Evolutionary conservation across 1,139 yeast species (phyloP), one percentile per base, ranked within the genome.

Genomic region (Saccharomyces uvarum): DNA sequence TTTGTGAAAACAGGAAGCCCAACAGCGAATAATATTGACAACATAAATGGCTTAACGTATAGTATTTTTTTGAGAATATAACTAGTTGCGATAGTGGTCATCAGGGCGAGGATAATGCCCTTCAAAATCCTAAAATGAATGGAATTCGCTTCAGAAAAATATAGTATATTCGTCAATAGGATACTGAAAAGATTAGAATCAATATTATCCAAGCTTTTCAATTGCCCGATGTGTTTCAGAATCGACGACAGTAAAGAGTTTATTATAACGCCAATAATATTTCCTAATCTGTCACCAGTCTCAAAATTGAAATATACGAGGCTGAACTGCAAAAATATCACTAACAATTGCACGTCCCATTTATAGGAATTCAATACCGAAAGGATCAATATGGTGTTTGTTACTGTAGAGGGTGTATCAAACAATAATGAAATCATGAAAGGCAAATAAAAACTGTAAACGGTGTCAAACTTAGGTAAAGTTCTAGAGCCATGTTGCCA

Each of bases 151-250:
- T 50, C 49, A 7, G 66, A 59, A 48, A 73, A 54, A 51, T 55
- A 68, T 9, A 73, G 50, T 8, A 67, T 55, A 52, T 73, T 71
- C 1, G 73, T 68, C 7, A 72, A 51, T 33, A 71, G 54, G 14
- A 71, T 65, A 53, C 75, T 68, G 59, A 74, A 73, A 14, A 74
- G 33, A 31, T 70, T 66, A 46, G 73, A 72, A 46, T 73, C 76
- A 7, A 72, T 65, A 7, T 57, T 53, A 53, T 72, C 74, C 51
- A 73, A 61, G 38, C 75, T 72, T 59, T 69, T 70, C 54, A 70
- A 56, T 51, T 71, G 61, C 3, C 75, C 64, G 4, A 72, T 59
- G 28, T 55, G 55, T 1, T 64, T 61, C 31, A 74, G 55, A 1
- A 61, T 50, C 26, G 56, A 60, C 31, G 67, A 61, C 4, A 72